phyloP scores from a whole-genome alignment of 345 rosid genomes.

The Citrus trifoliata region DNA sequence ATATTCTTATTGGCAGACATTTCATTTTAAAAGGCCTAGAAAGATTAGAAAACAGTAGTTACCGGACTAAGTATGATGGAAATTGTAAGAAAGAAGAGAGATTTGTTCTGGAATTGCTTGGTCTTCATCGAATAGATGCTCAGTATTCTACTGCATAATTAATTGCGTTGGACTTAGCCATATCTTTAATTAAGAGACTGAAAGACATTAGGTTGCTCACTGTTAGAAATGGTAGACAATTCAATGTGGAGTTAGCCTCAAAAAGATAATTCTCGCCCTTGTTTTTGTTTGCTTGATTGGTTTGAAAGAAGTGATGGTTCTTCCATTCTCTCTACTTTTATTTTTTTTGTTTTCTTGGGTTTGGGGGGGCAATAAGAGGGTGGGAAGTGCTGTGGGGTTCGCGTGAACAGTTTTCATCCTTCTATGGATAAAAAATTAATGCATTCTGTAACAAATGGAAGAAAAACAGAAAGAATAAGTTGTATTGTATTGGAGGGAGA shows the following conservation, averaged over 20 bases:
- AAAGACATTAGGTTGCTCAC: too few relatives aligned
- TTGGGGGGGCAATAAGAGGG: fast-evolving
- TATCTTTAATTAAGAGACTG: not conserved
- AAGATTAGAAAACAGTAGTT: not conserved
- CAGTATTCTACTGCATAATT: not conserved
- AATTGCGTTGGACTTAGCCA: too few relatives aligned
- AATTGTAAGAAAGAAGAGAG: not conserved
- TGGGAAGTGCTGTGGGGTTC: too few relatives aligned
- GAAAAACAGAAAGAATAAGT: not conserved
- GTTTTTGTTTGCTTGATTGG: too few relatives aligned
- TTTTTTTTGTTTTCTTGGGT: too few relatives aligned
- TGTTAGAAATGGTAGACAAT: too few relatives aligned
- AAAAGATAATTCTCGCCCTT: too few relatives aligned
- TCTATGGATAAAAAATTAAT: too few relatives aligned
- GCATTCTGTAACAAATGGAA: not conserved
- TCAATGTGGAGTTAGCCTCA: too few relatives aligned
- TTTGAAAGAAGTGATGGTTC: too few relatives aligned
- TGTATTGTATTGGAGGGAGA: not conserved
- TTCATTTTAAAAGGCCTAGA: not conserved
- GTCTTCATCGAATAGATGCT: not conserved
- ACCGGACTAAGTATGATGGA: not conserved
- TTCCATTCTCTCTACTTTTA: too few relatives aligned
- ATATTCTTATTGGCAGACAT: not conserved
- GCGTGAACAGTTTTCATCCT: too few relatives aligned
- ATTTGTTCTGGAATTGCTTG: not conserved